Evolutionary conservation across 345 rosid genomes (phyloP).

Genomic region (Salix suchowensis): DNA sequence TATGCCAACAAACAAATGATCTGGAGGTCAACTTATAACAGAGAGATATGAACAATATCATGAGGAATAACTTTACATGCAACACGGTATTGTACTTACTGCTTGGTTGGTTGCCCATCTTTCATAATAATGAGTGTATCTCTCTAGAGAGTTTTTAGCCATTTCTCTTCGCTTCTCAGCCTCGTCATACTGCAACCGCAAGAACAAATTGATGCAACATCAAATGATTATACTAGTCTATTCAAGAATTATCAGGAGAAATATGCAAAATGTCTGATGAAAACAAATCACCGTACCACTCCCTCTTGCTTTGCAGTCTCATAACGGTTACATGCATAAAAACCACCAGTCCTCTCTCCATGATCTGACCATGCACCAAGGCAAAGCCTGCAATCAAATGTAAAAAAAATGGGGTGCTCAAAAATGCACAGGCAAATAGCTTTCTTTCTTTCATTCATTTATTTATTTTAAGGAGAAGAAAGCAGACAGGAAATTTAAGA

Average conservation of each 20-base stretch:
- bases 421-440: not conserved
- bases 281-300: conserved; percentile 42
- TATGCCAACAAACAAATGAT: not conserved
- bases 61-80: not conserved
- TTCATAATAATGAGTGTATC: conserved; percentile 87
- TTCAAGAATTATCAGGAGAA: not conserved
- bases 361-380: conserved; percentile 75
- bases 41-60: not conserved
- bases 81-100: conserved; percentile 33
- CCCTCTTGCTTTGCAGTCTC: conserved; percentile 90
- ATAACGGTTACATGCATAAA: conserved; percentile 71
- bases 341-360: conserved; percentile 79
- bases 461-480: not conserved
- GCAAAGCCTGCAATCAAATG: conserved; percentile 57
- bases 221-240: not conserved
- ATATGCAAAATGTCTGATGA: not conserved
- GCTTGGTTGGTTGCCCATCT: conserved; percentile 88
- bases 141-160: conserved; percentile 84
- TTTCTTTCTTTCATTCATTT: not conserved
- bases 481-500: not conserved
- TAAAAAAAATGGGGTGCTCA: not conserved
- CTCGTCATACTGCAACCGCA: conserved; percentile 56
- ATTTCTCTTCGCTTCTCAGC: conserved; percentile 80
- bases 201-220: not conserved
- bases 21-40: not conserved